phyloP scores from a whole-genome alignment of 768 basidiomycete genomes.

The Lentinula detonsa region DNA sequence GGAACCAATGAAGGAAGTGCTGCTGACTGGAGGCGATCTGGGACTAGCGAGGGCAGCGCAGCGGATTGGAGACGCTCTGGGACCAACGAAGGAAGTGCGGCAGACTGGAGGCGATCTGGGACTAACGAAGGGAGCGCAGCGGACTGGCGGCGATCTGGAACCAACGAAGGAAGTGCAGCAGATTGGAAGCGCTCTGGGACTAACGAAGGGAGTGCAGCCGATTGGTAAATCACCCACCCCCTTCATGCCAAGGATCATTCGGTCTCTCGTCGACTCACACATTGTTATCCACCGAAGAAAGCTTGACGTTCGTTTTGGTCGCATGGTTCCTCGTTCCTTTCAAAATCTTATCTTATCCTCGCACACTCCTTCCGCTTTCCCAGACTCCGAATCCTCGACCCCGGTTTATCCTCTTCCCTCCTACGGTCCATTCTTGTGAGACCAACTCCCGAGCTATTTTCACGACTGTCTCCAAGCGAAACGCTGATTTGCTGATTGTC shows the following conservation, averaged over 20 bases:
- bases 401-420: neutral
- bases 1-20: neutral
- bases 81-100: neutral
- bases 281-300: neutral
- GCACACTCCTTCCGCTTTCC: neutral
- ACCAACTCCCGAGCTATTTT: neutral
- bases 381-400: neutral
- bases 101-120: neutral
- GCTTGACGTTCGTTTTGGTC: neutral
- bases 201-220: neutral
- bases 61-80: constrained; percentile 1
- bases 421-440: neutral
- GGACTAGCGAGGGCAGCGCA: neutral
- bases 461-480: neutral
- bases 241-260: neutral
- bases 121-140: neutral
- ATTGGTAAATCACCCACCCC: neutral
- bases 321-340: neutral
- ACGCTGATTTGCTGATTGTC: neutral
- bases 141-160: neutral
- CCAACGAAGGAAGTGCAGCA: neutral
- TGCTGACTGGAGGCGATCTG: neutral
- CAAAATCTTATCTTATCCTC: neutral
- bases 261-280: neutral
- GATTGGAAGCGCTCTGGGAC: neutral